These are phyloP conservation scores for Phoenix roebelenii DNA, from an alignment of 176 grass and related monocot genomes.

Conservation along the genomic window DNA sequence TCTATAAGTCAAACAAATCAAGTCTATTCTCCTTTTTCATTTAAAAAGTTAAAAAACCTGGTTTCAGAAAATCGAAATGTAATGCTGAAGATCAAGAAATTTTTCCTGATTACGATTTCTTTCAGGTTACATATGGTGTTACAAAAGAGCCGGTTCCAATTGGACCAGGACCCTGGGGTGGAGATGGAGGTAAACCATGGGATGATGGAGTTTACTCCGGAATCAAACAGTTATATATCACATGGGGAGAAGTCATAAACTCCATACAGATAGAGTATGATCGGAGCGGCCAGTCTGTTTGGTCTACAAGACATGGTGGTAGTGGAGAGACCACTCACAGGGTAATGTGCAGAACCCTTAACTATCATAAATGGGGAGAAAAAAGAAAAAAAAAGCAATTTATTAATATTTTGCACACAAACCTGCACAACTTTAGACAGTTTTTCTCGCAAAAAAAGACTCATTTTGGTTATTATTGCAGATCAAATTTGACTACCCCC, in stretches of 20 bases:
- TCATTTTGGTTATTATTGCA: conserved; percentile 12
- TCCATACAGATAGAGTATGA: conserved; percentile 96
- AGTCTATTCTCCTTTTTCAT: too few species aligned
- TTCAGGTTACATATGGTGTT: conserved; percentile 57
- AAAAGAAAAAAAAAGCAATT: too few species aligned
- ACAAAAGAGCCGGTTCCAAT: conserved; percentile 64
- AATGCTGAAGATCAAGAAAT: too few species aligned
- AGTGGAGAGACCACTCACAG: conserved; percentile 48
- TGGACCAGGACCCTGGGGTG: conserved; percentile 87
- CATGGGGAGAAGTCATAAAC: conserved; percentile 44
- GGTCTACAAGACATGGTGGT: conserved; percentile 72
- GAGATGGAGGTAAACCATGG: conserved; percentile 73
- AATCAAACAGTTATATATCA: conserved; percentile 75
- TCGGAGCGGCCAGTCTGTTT: conserved; percentile 66
- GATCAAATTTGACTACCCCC: conserved; percentile 85
- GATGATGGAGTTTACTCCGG: conserved; percentile 80
- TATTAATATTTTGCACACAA: too few species aligned
- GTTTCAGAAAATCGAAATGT: too few species aligned
- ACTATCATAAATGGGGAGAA: too few species aligned
- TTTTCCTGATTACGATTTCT: neutral
- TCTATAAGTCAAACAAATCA: too few species aligned
- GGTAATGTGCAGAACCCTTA: conserved; percentile 24
- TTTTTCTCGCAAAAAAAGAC: too few species aligned
- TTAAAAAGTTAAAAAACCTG: too few species aligned
- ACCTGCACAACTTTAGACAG: too few species aligned